Evolutionary conservation across 495 filamentous ascomycete species (phyloP), one percentile per base, ranked within the genome.

Genomic region (Neurospora pannonica): DNA sequence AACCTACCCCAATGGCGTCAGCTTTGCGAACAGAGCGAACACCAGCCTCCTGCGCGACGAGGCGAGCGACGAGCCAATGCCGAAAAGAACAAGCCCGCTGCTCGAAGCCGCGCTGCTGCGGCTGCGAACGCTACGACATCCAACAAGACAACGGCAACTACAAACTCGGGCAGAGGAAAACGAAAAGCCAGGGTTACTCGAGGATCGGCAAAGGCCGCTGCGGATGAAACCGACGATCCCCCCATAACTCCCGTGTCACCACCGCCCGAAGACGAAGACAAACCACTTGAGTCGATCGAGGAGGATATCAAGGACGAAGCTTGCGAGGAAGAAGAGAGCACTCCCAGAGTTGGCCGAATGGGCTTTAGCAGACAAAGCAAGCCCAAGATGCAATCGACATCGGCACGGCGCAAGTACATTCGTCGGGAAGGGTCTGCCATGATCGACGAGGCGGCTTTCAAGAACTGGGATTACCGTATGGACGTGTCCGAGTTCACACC

Each of bases 1-100:
- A 99, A 97, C 79, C 86, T 99, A 9, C 95, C 95, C 1, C 94
- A 98, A 81, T 99, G 96, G 96, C 93, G 93, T 75, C 89, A 90
- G 48, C 85, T 98, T 43, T 97, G 94, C 77, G 92, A 97, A 71
- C 93, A 97, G 82, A 92, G 92, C 80, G 93, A 97, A 75, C 94
- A 99, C 78, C 96, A 99, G 78, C 97, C 95, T 1, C 96, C 97
- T 4, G 96, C 97, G n/a, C 91, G 90, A 74, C 89, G 96, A 79
- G 96, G 97, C 70, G 95, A 99, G 81, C 85, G 96, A 75, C 90
- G 96, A n/a, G 84, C 90, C 82, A 81, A 93, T 77, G 92, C 91
- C 75, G 91, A 93, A 72, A 89, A 89, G 74, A 81, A 86, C 17
- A 87, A 84, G 71, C 80, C 71, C 34, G 77, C 76, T 0, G 75